Evolutionary conservation across 2,329 filamentous ascomycete genomes (phyloP).

Genomic region (Cladosporium cucumerinum): DNA sequence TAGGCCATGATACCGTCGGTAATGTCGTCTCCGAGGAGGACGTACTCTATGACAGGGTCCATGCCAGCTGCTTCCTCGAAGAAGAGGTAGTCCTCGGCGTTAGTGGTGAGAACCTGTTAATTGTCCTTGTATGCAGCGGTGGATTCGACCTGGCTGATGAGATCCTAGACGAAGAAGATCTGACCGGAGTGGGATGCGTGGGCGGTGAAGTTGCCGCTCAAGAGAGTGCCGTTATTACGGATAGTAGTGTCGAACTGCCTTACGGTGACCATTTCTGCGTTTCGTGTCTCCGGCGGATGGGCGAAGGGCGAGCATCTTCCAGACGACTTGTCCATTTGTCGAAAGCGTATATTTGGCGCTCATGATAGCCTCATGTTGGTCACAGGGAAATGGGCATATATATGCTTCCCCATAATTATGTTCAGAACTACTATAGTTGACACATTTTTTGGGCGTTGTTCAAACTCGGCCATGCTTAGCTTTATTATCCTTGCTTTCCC

Average conservation of each 20-base stretch:
- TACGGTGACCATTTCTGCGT: too few relatives aligned
- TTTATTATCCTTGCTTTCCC: too few relatives aligned
- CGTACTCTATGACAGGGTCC: conserved; percentile 57
- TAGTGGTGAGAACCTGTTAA: conserved; percentile 44
- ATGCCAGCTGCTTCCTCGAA: conserved; percentile 46
- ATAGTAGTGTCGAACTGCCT: conserved; percentile 28
- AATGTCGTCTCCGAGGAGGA: conserved; percentile 51
- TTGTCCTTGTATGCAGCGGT: conserved; percentile 43
- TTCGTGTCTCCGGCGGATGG: too few relatives aligned
- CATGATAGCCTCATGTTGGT: too few relatives aligned
- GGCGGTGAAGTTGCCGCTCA: conserved; percentile 50
- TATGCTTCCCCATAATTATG: too few relatives aligned
- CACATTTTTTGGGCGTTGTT: too few relatives aligned
- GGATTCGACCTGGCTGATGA: conserved; percentile 51
- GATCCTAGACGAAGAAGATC: conserved; percentile 59
- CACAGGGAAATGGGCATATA: too few relatives aligned
- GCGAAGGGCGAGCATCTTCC: too few relatives aligned
- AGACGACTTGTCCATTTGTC: too few relatives aligned
- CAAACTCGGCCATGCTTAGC: too few relatives aligned
- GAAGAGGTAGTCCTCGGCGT: conserved; percentile 48
- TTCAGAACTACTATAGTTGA: too few relatives aligned
- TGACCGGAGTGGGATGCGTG: conserved; percentile 60
- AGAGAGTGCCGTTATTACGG: conserved; percentile 51
- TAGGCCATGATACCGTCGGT: conserved; percentile 52
- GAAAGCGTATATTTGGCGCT: too few relatives aligned